Evolutionary conservation across 257 asterid species (phyloP).

Genomic region (Nicotiana tomentosiformis): DNA sequence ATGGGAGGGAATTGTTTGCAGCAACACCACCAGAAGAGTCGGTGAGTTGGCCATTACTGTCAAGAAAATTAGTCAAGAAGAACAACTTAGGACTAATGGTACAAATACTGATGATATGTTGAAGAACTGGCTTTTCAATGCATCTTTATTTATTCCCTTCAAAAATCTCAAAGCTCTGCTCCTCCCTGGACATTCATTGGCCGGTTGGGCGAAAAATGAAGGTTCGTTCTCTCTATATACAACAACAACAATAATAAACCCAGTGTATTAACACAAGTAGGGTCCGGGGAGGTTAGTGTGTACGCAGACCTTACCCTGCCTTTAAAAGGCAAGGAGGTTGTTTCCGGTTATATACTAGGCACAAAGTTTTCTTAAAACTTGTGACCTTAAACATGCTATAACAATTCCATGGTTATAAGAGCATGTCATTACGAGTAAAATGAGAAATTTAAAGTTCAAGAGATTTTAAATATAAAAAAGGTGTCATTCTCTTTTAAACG

Average conservation of each 20-base stretch:
- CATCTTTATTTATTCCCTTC: slow-evolving; percentile 6
- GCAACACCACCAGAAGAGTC: neutral
- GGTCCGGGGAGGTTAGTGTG: too few relatives aligned
- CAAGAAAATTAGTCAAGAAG: neutral
- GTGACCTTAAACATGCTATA: too few relatives aligned
- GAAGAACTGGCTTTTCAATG: slow-evolving; percentile 1
- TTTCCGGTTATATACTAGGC: too few relatives aligned
- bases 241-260: too few relatives aligned
- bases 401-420: neutral
- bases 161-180: neutral
- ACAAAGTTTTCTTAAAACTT: too few relatives aligned
- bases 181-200: neutral
- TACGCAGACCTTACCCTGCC: too few relatives aligned
- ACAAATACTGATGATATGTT: neutral
- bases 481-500: fast-evolving
- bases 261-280: too few relatives aligned
- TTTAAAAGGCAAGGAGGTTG: too few relatives aligned
- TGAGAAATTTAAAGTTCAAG: neutral
- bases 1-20: slow-evolving; percentile 1
- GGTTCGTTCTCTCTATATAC: neutral
- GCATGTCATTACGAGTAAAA: neutral
- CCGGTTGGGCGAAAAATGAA: slow-evolving; percentile 5
- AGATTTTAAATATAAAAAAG: neutral
- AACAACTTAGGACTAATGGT: neutral
- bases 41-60: neutral